Evolutionary conservation across 495 filamentous ascomycete species (phyloP), one percentile per base, ranked within the genome.

Genomic region (Daldinia bambusicola): DNA sequence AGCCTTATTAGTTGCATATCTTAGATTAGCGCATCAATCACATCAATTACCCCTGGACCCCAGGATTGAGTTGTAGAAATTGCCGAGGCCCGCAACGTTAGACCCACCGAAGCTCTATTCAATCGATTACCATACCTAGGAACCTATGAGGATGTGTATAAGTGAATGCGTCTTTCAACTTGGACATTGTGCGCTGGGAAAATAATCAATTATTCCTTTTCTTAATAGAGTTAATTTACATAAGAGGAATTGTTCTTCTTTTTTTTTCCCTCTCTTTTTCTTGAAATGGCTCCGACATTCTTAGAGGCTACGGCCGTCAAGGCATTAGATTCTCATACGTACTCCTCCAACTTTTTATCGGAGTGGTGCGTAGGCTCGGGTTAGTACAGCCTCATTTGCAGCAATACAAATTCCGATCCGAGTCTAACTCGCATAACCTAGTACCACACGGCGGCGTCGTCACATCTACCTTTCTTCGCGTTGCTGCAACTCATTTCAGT

Each of bases 401-500:
- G 22, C 38, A 50, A 22, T 41, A 18, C 48, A 2, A 20, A 45
- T 45, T 18, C 6, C 3, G 43, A 48, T 48, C 12, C 3, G 4
- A 40, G 12, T 40, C 6, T 48, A 48, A 48, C 10, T 9, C 7
- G 20, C 12, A 9, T 12, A 12, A 48, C 65, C 61, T 69, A 92
- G 92, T 95, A 3, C 91, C 92, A 7, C 91, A 95, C 70, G 92
- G 92, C 60, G 92, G 92, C 58, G 92, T 89, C 67, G 89, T 92
- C 14, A 89, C 90, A 32, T 80, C 89, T 1, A 71, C 88, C 60
- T 78, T 94, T 62, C 84, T 92, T 69, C 80, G 82, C 16, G 84
- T 89, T 36, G 86, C 88, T 10, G 75, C 79, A 0, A 83, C 80
- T 16, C 91, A 94, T 76, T 93, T 92, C 80, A 75, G 73, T 45